Base-by-base conservation (phyloP, 1,284 basidiomycete species). In the Tremellales sp. region DNA sequence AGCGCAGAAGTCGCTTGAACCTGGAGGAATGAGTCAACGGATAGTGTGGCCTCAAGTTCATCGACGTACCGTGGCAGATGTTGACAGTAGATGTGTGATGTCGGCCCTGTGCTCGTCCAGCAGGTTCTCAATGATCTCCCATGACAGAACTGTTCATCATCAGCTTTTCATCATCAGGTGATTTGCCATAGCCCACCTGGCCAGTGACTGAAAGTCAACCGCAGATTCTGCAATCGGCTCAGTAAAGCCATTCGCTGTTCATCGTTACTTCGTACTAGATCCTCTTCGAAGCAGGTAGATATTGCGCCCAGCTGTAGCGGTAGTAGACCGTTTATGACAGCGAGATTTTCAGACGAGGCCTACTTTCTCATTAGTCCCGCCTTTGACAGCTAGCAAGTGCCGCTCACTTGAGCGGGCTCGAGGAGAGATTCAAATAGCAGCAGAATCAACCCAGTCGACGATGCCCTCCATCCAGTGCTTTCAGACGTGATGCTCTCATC, bases 231-330 rank as follows among this genome's bases (percentile, higher is more conserved):
- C 8, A 68, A 47, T 26, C 54, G 48, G 3, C 51, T 47, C 10
- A 68, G 37, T 8, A 67, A 29, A 8, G 35, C 37, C 22, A 63
- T 40, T 32, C 66, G 44, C 38, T 57, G 45, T 37, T 67, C 68
- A 31, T 70, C 68, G 26, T 56, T 67, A 22, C 60, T 55, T n/a
- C 54, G 54, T 2, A 56, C 45, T 21, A 71, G 48, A 34, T 57
- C 53, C 27, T 65, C 65, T 29, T 68, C 65, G 29, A 66, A 69
- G 40, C 63, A 66, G 4, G 32, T 29, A 0, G 66, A 60, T 13
- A 69, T 52, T 0, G 63, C 63, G 8, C 32, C 24, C 9, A 68
- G 50, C 2, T 66, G 68, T 0, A 58, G 39, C 0, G 66, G 61
- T 9, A 63, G 43, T 4, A 71, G 28, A 6, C 48, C 39, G 12